A percentile compares a stretch with the other conserved stretches of the same genome.
These are phyloP conservation scores for Metschnikowia hibisci DNA, from an alignment of 805 yeast genomes.

Conservation along the genomic window DNA sequence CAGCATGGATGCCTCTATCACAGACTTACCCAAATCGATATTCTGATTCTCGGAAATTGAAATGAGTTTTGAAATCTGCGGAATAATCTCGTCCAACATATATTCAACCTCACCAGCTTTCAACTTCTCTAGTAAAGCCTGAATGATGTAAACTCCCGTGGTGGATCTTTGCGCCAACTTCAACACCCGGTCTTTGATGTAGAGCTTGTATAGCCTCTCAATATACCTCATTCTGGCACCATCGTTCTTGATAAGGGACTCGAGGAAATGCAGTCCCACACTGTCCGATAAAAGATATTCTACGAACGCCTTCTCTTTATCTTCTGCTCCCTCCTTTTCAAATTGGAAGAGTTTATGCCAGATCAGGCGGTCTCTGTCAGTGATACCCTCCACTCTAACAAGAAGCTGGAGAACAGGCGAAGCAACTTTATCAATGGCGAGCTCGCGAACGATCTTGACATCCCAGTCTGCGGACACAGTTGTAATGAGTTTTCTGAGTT, in stretches of 20 bases:
- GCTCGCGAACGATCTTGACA: slow-evolving; percentile 52
- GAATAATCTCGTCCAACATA: slow-evolving; percentile 62
- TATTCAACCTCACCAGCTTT: slow-evolving; percentile 59
- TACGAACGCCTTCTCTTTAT: slow-evolving; percentile 72
- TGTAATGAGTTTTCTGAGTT: slow-evolving; percentile 49
- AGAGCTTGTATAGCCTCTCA: slow-evolving; percentile 62
- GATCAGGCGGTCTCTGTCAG: slow-evolving; percentile 65
- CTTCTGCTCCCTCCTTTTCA: slow-evolving; percentile 47
- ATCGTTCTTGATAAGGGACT: slow-evolving; percentile 61
- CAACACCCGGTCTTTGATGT: slow-evolving; percentile 70
- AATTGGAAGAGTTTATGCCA: slow-evolving; percentile 62
- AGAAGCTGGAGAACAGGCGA: slow-evolving; percentile 84
- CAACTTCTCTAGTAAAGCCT: slow-evolving; percentile 61
- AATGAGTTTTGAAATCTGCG: slow-evolving; percentile 57
- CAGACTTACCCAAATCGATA: slow-evolving; percentile 62
- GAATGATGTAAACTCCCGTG: slow-evolving; percentile 80
- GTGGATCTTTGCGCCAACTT: slow-evolving; percentile 76
- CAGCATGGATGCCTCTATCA: slow-evolving; percentile 61
- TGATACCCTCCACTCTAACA: slow-evolving; percentile 76
- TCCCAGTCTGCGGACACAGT: slow-evolving; percentile 34
- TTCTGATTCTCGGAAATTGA: slow-evolving; percentile 51
- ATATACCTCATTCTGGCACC: slow-evolving; percentile 60
- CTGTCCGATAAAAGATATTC: slow-evolving; percentile 81
- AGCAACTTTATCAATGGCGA: slow-evolving; percentile 73
- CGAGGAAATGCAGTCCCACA: slow-evolving; percentile 91